Evolutionary conservation across 2,329 filamentous ascomycete species (phyloP).

Genomic region (Colletotrichum sp.): DNA sequence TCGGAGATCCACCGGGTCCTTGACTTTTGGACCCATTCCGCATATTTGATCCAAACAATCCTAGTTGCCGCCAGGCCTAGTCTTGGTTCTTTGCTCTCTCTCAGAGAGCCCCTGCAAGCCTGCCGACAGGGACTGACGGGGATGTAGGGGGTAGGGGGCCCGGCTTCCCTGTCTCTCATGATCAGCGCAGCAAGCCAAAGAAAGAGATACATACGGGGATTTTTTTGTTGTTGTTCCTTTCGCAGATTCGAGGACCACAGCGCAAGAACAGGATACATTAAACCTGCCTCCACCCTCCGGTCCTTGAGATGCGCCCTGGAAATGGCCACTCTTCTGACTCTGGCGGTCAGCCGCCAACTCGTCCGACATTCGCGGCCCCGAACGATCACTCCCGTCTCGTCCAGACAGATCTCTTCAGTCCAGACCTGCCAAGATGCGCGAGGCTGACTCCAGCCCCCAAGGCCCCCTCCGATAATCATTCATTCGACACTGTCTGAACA

Average conservation of each 20-base stretch:
- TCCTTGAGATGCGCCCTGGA: background rate
- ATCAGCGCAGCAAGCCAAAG: background rate
- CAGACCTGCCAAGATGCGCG: constrained; percentile 12
- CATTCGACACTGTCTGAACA: background rate
- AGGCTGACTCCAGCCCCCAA: constrained; percentile 9
- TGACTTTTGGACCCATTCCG: constrained; percentile 10
- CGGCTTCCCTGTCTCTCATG: constrained; percentile 5
- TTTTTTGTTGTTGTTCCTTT: background rate
- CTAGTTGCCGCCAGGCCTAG: constrained; percentile 21
- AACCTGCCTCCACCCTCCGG: constrained; percentile 4
- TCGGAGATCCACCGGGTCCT: constrained; percentile 15
- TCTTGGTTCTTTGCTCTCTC: constrained; percentile 7
- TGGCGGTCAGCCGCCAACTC: background rate
- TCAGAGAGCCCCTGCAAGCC: background rate
- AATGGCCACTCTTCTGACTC: background rate
- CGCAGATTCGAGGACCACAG: constrained; percentile 12
- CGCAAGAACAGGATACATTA: constrained; percentile 5
- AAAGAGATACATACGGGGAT: background rate
- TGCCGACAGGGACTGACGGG: constrained; percentile 3
- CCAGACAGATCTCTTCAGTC: background rate
- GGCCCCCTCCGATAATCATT: background rate
- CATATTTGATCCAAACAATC: constrained; percentile 20
- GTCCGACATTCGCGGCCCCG: background rate
- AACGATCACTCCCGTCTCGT: background rate
- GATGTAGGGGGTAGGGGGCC: constrained; percentile 15